Conservation (phyloP, 768 basidiomycete species). For the Tricholoma terreum region DNA sequence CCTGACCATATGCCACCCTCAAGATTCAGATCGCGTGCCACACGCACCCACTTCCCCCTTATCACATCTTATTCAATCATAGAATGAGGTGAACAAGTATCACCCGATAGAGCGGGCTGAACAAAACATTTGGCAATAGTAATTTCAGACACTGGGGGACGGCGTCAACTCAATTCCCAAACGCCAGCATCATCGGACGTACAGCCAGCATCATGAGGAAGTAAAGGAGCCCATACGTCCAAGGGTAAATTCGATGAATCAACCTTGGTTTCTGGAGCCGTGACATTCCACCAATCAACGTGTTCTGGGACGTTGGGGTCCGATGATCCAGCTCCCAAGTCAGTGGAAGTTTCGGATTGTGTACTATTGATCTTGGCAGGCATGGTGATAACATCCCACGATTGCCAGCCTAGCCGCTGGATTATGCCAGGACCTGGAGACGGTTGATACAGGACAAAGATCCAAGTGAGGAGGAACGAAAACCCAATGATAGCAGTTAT, state of each 20-base stretch:
- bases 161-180: background rate
- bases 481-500: constrained; percentile 62
- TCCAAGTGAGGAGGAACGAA: constrained; percentile 66
- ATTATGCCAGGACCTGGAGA: constrained; percentile 64
- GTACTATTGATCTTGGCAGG: constrained; percentile 11
- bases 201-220: constrained; percentile 77
- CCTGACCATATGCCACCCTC: constrained; percentile 52
- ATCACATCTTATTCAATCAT: constrained; percentile 72
- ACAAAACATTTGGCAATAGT: constrained; percentile 65
- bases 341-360: constrained; percentile 13
- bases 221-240: constrained; percentile 74
- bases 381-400: constrained; percentile 68
- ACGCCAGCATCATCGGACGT: constrained; percentile 25
- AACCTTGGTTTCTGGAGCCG: constrained; percentile 35
- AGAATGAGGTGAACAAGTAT: constrained; percentile 66
- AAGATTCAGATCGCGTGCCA: constrained; percentile 75
- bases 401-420: constrained; percentile 85
- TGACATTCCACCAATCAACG: constrained; percentile 73
- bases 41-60: constrained; percentile 86
- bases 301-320: constrained; percentile 19
- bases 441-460: constrained; percentile 82
- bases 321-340: constrained; percentile 6
- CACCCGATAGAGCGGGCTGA: constrained; percentile 51
- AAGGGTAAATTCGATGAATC: constrained; percentile 73
- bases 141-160: constrained; percentile 72